phyloP scores from a whole-genome alignment of 2,329 filamentous ascomycete species.

The Aspergillus fischeri region DNA sequence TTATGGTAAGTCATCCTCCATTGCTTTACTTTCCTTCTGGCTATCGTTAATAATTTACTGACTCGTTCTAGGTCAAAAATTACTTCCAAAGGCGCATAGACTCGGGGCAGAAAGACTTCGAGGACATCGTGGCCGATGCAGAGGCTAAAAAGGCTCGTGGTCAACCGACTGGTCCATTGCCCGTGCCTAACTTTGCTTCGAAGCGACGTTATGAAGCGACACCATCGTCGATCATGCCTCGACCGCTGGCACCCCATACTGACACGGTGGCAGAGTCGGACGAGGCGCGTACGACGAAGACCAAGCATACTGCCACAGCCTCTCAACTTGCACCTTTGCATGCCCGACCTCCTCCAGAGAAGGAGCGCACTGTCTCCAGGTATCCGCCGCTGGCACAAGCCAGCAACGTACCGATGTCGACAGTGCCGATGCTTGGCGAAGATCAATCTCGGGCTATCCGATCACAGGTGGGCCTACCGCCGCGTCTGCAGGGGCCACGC shows the following conservation, averaged over 20 bases:
- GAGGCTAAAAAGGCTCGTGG: conserved; percentile 44
- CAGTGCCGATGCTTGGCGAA: conserved; percentile 27
- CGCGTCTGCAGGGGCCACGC: conserved; percentile 39
- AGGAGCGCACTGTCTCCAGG: conserved; percentile 30
- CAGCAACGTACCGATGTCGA: conserved; percentile 24
- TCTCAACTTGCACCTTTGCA: conserved; percentile 31
- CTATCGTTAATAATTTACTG: background rate
- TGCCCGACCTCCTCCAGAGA: conserved; percentile 30
- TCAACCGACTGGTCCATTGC: conserved; percentile 41
- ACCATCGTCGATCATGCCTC: conserved; percentile 38
- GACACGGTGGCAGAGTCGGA: conserved; percentile 33
- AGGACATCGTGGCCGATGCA: conserved; percentile 39
- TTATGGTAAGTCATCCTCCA: conserved; percentile 40
- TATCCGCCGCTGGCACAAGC: conserved; percentile 41
- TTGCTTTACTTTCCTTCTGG: background rate
- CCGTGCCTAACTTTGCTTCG: conserved; percentile 40
- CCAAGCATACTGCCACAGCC: conserved; percentile 28
- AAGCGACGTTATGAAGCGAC: conserved; percentile 48
- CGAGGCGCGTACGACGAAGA: conserved; percentile 27
- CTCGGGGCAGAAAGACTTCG: conserved; percentile 42
- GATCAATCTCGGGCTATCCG: conserved; percentile 33
- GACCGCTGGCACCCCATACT: conserved; percentile 41
- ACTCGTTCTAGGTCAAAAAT: conserved; percentile 44
- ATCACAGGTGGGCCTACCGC: conserved; percentile 25
- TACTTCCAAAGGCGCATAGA: conserved; percentile 45